Percentiles rank a stretch among this genome's conserved stretches.
phyloP scores from a whole-genome alignment of 2,329 filamentous ascomycete genomes.

The Claviceps maximensis region DNA sequence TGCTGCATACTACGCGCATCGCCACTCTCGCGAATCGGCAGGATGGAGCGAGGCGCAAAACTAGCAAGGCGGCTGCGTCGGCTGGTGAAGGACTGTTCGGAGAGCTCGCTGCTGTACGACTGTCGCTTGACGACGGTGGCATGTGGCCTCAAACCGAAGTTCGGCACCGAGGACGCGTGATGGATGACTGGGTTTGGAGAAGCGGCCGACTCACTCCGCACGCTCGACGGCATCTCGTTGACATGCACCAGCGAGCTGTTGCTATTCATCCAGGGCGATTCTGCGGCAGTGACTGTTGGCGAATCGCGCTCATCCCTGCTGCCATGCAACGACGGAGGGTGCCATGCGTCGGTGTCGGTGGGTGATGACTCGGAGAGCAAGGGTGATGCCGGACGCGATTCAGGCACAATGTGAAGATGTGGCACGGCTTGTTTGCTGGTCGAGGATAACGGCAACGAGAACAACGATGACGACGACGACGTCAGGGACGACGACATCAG shows the following conservation, averaged over 20 bases:
- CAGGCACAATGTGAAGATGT: conserved; percentile 4
- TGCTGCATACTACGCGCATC: conserved; percentile 1
- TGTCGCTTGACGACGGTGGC: conserved; percentile 5
- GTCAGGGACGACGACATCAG: conserved; percentile 4
- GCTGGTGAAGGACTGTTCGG: conserved; percentile 6
- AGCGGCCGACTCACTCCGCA: background rate
- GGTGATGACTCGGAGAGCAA: background rate
- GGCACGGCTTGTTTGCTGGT: conserved; percentile 6
- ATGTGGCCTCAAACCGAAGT: conserved; percentile 1
- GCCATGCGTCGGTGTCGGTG: conserved; percentile 1
- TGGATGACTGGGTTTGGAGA: background rate
- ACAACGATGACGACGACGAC: background rate
- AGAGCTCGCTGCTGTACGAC: conserved; percentile 8
- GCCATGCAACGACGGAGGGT: background rate
- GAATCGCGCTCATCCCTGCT: background rate
- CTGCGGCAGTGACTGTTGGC: background rate
- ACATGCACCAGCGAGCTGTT: background rate
- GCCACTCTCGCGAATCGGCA: conserved; percentile 5
- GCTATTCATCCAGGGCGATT: background rate
- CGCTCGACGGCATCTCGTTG: background rate
- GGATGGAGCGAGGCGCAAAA: conserved; percentile 3
- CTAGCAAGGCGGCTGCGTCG: conserved; percentile 2
- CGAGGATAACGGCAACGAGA: background rate
- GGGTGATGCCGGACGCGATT: conserved; percentile 6
- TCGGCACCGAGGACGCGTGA: background rate